Evolutionary conservation across 1,284 basidiomycete species (phyloP).

Genomic region (Leccinum pachyderme): DNA sequence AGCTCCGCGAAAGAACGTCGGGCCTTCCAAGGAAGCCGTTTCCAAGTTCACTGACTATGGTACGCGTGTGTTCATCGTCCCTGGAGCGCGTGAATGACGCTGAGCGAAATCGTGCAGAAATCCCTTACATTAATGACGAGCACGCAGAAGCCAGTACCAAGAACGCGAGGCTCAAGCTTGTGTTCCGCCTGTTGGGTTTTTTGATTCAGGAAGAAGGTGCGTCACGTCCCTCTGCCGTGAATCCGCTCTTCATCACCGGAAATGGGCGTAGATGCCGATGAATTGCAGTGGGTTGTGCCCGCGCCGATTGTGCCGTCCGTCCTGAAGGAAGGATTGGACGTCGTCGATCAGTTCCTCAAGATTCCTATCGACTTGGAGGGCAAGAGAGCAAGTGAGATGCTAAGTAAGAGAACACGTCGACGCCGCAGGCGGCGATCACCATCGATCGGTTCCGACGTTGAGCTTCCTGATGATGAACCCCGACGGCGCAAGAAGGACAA

Average conservation of each 20-base stretch:
- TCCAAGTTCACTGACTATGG: slow-evolving; percentile 76
- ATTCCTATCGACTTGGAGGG: slow-evolving; percentile 74
- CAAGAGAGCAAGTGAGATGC: slow-evolving; percentile 63
- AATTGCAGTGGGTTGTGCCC: slow-evolving; percentile 81
- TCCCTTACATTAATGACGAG: slow-evolving; percentile 72
- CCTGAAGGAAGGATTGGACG: slow-evolving; percentile 60
- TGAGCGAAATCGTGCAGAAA: slow-evolving; percentile 45
- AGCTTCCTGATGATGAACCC: slow-evolving; percentile 44
- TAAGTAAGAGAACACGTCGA: slow-evolving; percentile 60
- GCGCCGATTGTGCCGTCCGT: slow-evolving; percentile 60
- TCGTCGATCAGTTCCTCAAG: slow-evolving; percentile 76
- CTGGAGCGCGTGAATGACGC: background rate
- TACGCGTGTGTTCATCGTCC: slow-evolving; percentile 40
- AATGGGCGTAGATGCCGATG: slow-evolving; percentile 52
- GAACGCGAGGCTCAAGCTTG: slow-evolving; percentile 76
- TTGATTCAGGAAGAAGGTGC: slow-evolving; percentile 58
- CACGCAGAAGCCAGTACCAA: slow-evolving; percentile 74
- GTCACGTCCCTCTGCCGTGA: slow-evolving; percentile 9
- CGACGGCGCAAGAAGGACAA: slow-evolving; percentile 47
- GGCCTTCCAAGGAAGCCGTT: slow-evolving; percentile 68
- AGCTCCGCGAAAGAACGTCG: slow-evolving; percentile 34
- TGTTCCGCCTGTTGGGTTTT: slow-evolving; percentile 75
- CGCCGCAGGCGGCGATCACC: slow-evolving; percentile 48
- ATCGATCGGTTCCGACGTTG: slow-evolving; percentile 45
- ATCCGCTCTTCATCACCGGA: slow-evolving; percentile 1